A percentile compares a stretch with the other conserved stretches of the same genome.
Evolutionary conservation across 1,284 basidiomycete species (phyloP).

Genomic region (Fomitopsis schrenkii): DNA sequence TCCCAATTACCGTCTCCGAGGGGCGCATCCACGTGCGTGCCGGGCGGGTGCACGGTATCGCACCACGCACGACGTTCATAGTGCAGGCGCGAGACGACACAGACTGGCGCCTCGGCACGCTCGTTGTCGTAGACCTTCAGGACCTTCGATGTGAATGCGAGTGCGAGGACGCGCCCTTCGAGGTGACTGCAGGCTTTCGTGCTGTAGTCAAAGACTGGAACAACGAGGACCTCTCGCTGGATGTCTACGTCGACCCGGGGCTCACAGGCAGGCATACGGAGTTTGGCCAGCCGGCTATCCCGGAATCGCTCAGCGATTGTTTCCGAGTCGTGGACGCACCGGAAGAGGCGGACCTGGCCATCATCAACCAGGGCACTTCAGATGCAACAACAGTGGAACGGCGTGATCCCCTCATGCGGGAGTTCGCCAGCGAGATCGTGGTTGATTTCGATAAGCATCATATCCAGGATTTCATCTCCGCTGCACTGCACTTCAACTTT

Average conservation of each 20-base stretch:
- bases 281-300: not conserved
- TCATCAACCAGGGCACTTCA: not conserved
- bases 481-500: not conserved
- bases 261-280: not conserved
- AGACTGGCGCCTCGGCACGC: not conserved
- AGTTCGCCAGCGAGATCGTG: not conserved
- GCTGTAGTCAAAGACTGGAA: not conserved
- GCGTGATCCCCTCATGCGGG: not conserved
- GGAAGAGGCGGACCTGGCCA: not conserved
- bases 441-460: not conserved
- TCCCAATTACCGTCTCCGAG: not conserved
- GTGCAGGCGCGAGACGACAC: not conserved
- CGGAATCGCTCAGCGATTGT: not conserved
- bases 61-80: not conserved
- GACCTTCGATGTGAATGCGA: not conserved
- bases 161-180: not conserved
- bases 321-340: not conserved
- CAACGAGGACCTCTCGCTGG: not conserved
- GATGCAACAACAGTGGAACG: not conserved
- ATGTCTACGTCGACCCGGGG: not conserved
- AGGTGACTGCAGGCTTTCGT: not conserved
- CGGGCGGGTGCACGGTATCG: not conserved
- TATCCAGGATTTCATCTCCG: not conserved
- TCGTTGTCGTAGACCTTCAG: not conserved
- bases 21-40: not conserved